Evolutionary conservation across 148 eudicot genomes (phyloP), one percentile per base, ranked within the genome.

Genomic region (Cornus suecica): DNA sequence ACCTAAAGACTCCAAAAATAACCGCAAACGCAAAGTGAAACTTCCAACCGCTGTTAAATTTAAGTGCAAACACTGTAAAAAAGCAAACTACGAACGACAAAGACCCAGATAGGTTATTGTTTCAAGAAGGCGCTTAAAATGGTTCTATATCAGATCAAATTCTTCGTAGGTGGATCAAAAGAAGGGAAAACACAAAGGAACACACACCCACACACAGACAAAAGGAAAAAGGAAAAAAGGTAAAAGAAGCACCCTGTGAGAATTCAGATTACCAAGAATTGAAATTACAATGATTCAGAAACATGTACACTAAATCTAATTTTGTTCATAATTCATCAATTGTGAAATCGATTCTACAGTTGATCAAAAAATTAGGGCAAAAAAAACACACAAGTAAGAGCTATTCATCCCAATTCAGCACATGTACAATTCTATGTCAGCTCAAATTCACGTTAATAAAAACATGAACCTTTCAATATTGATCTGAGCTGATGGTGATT

Each of bases 1-100:
- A 71, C 67, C 81, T 77, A 8, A 30, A 72, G 20, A 15, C 23
- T 72, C 62, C 76, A 42, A 64, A 20, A 68, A 13, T 26, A 64
- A 37, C 23, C 23, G 37, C 70, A 68, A 68, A 68, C 0, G 8
- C 51, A 68, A 37, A 37, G 27, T 23, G 1, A 37, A 32, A 32
- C 42, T 5, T 37, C 70, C 26, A 58, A 10, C 28, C 52, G 4
- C 9, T 7, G 23, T 8, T 8, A 68, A 37, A 5, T 10, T n/a
- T 10, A 68, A 23, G 1, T 37, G 37, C 70, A 34, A 32, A n/a
- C n/a, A n/a, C n/a, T n/a, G n/a, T n/a, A n/a, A n/a, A n/a, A 68
- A 37, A 66, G 10, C 48, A 32, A 10, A 11, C 2, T 30, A 66
- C 5, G 13, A 68, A 7, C 34, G 5, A 34, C 15, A 20, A 32